Base-by-base conservation (phyloP, 176 grass and related monocot species). In the Eleusine indica region DNA sequence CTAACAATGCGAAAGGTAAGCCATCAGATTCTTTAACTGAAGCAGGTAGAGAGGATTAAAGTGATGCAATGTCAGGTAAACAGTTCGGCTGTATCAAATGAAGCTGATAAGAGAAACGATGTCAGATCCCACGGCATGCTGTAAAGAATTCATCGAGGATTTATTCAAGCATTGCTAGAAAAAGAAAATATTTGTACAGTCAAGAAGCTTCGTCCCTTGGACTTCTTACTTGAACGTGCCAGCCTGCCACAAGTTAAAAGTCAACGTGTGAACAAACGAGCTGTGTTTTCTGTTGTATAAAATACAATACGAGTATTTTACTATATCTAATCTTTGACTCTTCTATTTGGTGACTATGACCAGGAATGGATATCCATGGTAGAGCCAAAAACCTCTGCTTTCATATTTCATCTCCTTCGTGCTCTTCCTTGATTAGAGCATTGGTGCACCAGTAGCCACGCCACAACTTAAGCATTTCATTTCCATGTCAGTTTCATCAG, bases 181-280 rank as follows among this genome's bases (percentile, higher is more conserved):
- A 65, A 30, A 73, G 8, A 5, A 68, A 78, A 56, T 40, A 73
- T 46, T 39, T 58, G 75, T 17, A 49, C 14, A 43, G 58, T 47
- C 44, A 47, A 47, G 44, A 11, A 47, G 44, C n/a, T 65, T 52
- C 3, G 10, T 79, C 28, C 58, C 0, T 70, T 87, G 63, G 66
- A 81, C 77, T 65, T 76, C 22, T 56, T 41, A 51, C 32, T 88
- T 25, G 56, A 83, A 61, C 37, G 58, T 43, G 68, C 62, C 60
- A 47, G 39, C 9, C 4, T 42, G 18, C 66, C 74, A 3, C 38
- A 35, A 48, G 22, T 16, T 38, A 11, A 67, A 74, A 30, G 16
- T 54, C 54, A 18, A 7, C 30, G 63, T 80, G 81, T 80, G 87
- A 84, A 75, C 63, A 29, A 80, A 12, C 15, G 9, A 78, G 35